These are phyloP conservation scores for Globisporangium nagaii DNA, from an alignment of 352 stramenopile genomes.

Conservation along the genomic window DNA sequence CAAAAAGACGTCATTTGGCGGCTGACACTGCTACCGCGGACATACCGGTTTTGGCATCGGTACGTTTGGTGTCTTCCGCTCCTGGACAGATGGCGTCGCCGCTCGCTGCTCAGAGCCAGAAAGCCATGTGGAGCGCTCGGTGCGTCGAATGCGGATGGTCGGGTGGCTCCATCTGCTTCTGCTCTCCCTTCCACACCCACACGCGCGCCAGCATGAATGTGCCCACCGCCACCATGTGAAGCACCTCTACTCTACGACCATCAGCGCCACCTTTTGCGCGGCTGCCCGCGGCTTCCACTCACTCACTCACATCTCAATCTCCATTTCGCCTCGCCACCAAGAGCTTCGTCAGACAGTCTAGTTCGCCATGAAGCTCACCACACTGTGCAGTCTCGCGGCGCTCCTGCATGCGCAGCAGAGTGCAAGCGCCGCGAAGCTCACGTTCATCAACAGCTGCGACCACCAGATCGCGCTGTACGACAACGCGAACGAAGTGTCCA, in stretches of 20 bases:
- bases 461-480: slow-evolving; percentile 16
- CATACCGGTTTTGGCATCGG: background rate
- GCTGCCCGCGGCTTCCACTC: no score
- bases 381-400: background rate
- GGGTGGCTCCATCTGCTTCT: background rate
- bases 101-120: background rate
- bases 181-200: background rate
- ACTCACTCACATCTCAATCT: no score
- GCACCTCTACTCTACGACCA: no score
- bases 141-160: background rate
- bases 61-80: no score
- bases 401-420: background rate
- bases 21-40: no score
- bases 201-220: background rate
- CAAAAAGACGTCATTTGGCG: no score
- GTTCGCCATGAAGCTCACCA: background rate
- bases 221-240: no score
- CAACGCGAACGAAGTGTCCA: slow-evolving; percentile 1
- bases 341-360: background rate
- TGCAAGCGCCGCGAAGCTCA: slow-evolving; percentile 7
- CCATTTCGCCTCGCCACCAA: background rate
- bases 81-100: no score
- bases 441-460: slow-evolving; percentile 14
- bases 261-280: no score
- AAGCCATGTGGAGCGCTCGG: background rate